Percentiles rank a stretch among this genome's conserved stretches.
phyloP scores from a whole-genome alignment of 78 protist species.

The Diacronema lutheri region DNA sequence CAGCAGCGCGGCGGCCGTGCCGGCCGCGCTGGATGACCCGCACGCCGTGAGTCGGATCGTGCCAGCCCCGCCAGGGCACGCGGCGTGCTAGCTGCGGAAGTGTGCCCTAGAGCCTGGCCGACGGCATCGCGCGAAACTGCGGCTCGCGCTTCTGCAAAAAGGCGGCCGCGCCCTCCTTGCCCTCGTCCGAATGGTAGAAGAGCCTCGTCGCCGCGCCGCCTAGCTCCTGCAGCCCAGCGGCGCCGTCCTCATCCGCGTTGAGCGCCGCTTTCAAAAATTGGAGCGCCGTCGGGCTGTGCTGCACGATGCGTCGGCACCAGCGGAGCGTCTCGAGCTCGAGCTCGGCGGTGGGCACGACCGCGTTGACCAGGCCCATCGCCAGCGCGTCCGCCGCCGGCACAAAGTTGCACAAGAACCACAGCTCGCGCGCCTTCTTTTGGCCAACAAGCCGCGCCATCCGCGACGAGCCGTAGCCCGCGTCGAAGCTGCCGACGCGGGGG shows the following conservation, averaged over 20 bases:
- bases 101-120: not conserved
- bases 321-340: constrained; percentile 19
- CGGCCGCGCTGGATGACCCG: no score
- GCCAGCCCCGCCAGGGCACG: no score
- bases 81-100: no score
- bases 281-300: not conserved
- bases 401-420: constrained; percentile 9
- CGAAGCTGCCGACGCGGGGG: constrained; percentile 11
- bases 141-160: not conserved
- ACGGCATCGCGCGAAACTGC: not conserved
- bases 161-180: constrained; percentile 10
- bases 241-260: constrained; percentile 20
- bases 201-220: constrained; percentile 11
- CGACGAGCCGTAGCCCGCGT: constrained; percentile 20
- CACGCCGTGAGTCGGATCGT: no score
- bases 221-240: constrained; percentile 1
- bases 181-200: constrained; percentile 5
- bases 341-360: not conserved
- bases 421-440: constrained; percentile 21
- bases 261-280: constrained; percentile 1
- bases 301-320: constrained; percentile 19
- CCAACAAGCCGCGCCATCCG: constrained; percentile 22
- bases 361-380: constrained; percentile 18
- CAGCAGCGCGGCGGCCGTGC: no score
- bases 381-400: constrained; percentile 3